Percentiles rank a stretch among this genome's conserved stretches.
Evolutionary conservation across 805 yeast genomes (phyloP).

Genomic region (Wickerhamomyces tratensis): DNA sequence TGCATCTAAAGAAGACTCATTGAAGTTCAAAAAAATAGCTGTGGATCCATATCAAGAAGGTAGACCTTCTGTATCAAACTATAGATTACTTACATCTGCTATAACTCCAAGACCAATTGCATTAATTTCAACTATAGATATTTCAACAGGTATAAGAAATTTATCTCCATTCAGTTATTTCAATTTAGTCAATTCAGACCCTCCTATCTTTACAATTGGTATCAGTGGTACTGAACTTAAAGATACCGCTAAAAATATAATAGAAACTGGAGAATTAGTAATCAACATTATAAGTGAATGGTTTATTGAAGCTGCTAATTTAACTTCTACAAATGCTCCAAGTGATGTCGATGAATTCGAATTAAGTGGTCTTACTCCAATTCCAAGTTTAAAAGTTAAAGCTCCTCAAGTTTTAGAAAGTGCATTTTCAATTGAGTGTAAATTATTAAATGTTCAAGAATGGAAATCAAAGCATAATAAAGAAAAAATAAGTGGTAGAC

Average conservation of each 20-base stretch:
- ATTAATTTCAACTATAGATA: conserved; percentile 36
- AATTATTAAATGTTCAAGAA: conserved; percentile 32
- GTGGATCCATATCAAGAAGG: conserved; percentile 31
- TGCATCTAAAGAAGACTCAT: no score
- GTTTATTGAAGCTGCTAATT: conserved; percentile 57
- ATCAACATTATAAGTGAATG: conserved; percentile 52
- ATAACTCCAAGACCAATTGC: conserved; percentile 55
- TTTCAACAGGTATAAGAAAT: conserved; percentile 32
- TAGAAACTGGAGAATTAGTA: conserved; percentile 43
- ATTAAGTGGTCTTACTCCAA: conserved; percentile 41
- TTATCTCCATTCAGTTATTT: conserved; percentile 57
- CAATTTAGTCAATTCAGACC: conserved; percentile 36
- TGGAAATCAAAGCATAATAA: conserved; percentile 33
- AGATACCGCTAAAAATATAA: conserved; percentile 39
- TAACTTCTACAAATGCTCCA: conserved; percentile 37
- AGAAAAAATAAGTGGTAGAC: conserved; percentile 23
- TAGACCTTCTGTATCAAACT: conserved; percentile 29
- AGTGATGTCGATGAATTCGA: conserved; percentile 44
- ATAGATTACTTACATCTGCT: conserved; percentile 40
- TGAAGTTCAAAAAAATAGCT: conserved; percentile 27
- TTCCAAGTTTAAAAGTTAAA: conserved; percentile 32
- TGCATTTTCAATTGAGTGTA: conserved; percentile 50
- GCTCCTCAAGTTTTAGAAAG: conserved; percentile 54
- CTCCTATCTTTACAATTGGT: conserved; percentile 48
- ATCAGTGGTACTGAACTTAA: conserved; percentile 31